phyloP scores from a whole-genome alignment of 768 basidiomycete genomes.

The Jaapia argillacea region DNA sequence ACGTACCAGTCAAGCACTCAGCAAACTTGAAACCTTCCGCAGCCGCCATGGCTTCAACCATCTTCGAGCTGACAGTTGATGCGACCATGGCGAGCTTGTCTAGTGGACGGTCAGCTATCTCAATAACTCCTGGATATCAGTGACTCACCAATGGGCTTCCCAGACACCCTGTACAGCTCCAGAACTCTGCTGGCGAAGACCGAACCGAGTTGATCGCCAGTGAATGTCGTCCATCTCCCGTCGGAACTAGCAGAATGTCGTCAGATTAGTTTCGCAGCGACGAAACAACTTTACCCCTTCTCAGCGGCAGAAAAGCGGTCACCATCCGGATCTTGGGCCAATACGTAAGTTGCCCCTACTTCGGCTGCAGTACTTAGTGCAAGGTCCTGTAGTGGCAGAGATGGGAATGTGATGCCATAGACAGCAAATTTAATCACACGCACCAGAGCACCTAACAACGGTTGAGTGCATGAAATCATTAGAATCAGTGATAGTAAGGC shows the following conservation, averaged over 20 bases:
- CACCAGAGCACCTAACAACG: constrained; percentile 36
- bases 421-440: neutral
- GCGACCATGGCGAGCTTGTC: constrained; percentile 77
- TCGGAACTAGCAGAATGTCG: constrained; percentile 20
- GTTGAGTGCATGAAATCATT: neutral
- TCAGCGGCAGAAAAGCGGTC: constrained; percentile 79
- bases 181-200: constrained; percentile 40
- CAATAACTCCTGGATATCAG: neutral
- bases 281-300: constrained; percentile 31
- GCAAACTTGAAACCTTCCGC: constrained; percentile 74
- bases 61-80: constrained; percentile 86
- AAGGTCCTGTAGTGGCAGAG: constrained; percentile 47
- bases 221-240: constrained; percentile 62
- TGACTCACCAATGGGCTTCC: constrained; percentile 31
- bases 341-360: constrained; percentile 47
- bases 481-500: constrained; percentile 2
- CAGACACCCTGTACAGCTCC: constrained; percentile 32
- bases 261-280: neutral
- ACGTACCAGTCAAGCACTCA: constrained; percentile 73
- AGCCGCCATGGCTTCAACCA: constrained; percentile 71
- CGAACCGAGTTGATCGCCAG: constrained; percentile 76
- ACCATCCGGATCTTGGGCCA: constrained; percentile 87
- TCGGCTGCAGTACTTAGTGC: constrained; percentile 55
- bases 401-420: constrained; percentile 2
- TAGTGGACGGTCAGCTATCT: constrained; percentile 10